Percentiles rank a stretch among this genome's conserved stretches.
Evolutionary conservation across 352 stramenopile species (phyloP).

Genomic region (Globisporangium nunn): DNA sequence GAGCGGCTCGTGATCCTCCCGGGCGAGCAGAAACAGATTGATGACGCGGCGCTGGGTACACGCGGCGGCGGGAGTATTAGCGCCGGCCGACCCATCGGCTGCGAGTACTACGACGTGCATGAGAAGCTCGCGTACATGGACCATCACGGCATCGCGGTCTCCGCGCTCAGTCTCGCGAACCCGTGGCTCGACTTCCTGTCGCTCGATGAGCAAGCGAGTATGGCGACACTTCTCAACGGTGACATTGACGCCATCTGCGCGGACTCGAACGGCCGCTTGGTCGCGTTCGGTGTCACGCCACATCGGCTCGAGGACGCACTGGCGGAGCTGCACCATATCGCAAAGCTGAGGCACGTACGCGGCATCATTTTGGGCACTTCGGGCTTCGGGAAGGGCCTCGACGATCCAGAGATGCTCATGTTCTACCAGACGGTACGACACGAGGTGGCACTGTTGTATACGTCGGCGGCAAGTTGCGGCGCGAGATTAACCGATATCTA

Average conservation of each 20-base stretch:
- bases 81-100: constrained; percentile 41
- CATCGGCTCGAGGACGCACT: constrained; percentile 24
- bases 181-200: constrained; percentile 65
- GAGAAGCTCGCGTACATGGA: constrained; percentile 68
- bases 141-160: constrained; percentile 43
- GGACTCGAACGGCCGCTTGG: constrained; percentile 30
- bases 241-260: constrained; percentile 45
- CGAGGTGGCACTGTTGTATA: too few species aligned
- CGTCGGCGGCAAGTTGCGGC: too few species aligned
- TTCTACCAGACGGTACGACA: constrained; percentile 33
- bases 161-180: constrained; percentile 56
- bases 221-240: constrained; percentile 44
- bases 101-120: constrained; percentile 45
- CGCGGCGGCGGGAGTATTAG: constrained; percentile 20
- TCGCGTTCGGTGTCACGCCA: constrained; percentile 47
- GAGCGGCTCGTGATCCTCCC: constrained; percentile 52
- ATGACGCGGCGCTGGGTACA: constrained; percentile 13
- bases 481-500: too few species aligned
- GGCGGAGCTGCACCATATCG: constrained; percentile 30
- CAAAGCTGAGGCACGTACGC: constrained; percentile 25
- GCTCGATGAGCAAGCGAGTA: constrained; percentile 26
- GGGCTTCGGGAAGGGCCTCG: constrained; percentile 43
- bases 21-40: constrained; percentile 35
- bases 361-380: constrained; percentile 53
- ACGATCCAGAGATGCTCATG: constrained; percentile 43